A percentile compares a stretch with the other conserved stretches of the same genome.
Conservation (phyloP, 2,329 filamentous ascomycete species). For the Endocalyx cinctus region DNA sequence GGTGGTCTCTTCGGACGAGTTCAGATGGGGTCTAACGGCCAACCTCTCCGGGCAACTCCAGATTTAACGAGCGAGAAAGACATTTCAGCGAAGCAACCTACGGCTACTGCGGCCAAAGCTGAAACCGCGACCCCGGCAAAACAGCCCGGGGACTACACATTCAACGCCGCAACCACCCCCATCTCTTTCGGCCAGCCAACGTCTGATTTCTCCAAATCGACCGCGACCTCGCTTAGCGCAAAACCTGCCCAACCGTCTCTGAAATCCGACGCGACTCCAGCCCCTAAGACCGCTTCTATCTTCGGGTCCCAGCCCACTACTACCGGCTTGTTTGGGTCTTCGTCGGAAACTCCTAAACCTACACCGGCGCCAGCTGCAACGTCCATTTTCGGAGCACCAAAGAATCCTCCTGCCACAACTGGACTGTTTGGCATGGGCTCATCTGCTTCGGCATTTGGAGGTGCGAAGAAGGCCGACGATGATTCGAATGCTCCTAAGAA, state of each 20-base stretch:
- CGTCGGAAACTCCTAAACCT: constrained; percentile 7
- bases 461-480: constrained; percentile 6
- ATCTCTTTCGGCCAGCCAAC: constrained; percentile 21
- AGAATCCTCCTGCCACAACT: constrained; percentile 11
- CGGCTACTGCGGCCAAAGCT: constrained; percentile 8
- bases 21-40: constrained; percentile 25
- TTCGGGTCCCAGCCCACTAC: constrained; percentile 9
- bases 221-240: background rate
- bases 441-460: constrained; percentile 11
- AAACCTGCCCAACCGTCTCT: no score
- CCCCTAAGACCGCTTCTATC: constrained; percentile 3
- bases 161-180: constrained; percentile 25
- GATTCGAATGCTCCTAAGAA: constrained; percentile 8
- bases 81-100: constrained; percentile 3
- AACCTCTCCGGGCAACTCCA: constrained; percentile 23
- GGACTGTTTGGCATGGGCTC: constrained; percentile 12
- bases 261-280: background rate
- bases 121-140: constrained; percentile 23
- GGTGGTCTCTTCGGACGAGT: constrained; percentile 29
- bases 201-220: constrained; percentile 2
- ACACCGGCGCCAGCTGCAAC: constrained; percentile 9
- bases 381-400: constrained; percentile 18
- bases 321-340: no score
- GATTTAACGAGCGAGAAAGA: constrained; percentile 15
- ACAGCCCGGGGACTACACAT: constrained; percentile 25